Percentiles rank a stretch among this genome's conserved stretches.
Evolutionary conservation across 129 eudicot species (phyloP).

Genomic region (Sambucus nigra): DNA sequence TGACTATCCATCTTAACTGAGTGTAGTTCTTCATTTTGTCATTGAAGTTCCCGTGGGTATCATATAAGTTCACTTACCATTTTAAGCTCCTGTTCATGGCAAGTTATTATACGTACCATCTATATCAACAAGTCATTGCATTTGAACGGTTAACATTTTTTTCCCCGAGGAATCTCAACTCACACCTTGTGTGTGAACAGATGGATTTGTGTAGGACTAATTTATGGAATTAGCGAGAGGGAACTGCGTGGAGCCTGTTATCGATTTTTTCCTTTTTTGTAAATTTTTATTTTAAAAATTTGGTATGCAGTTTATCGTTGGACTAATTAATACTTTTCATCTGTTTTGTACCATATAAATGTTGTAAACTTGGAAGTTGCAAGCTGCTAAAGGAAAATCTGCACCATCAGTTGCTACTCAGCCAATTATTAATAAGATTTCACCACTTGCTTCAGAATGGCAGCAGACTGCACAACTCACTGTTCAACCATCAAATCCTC

Average conservation of each 20-base stretch:
- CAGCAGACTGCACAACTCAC: slow-evolving; percentile 39
- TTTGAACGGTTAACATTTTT: no score
- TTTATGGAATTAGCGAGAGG: no score
- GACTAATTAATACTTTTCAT: not conserved
- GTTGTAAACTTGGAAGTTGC: slow-evolving; percentile 36
- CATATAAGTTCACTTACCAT: no score
- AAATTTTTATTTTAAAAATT: no score
- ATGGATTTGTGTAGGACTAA: no score
- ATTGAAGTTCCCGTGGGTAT: not conserved
- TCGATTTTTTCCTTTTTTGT: no score
- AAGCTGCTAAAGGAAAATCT: slow-evolving; percentile 47
- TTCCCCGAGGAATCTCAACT: no score
- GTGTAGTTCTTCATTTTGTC: not conserved
- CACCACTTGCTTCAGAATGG: slow-evolving; percentile 48
- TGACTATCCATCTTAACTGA: not conserved
- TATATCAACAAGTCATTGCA: no score
- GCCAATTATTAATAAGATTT: slow-evolving; percentile 29
- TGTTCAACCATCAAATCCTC: slow-evolving; percentile 24
- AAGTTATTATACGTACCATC: no score
- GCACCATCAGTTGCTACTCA: slow-evolving; percentile 31
- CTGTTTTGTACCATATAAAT: slow-evolving; percentile 4
- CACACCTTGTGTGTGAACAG: no score
- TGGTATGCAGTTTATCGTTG: not conserved
- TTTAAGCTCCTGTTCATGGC: no score
- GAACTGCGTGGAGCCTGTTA: no score